A percentile compares a stretch with the other conserved stretches of the same genome.
These are phyloP conservation scores for Yarrowia sp. DNA, from an alignment of 805 yeast species.

Conservation along the genomic window DNA sequence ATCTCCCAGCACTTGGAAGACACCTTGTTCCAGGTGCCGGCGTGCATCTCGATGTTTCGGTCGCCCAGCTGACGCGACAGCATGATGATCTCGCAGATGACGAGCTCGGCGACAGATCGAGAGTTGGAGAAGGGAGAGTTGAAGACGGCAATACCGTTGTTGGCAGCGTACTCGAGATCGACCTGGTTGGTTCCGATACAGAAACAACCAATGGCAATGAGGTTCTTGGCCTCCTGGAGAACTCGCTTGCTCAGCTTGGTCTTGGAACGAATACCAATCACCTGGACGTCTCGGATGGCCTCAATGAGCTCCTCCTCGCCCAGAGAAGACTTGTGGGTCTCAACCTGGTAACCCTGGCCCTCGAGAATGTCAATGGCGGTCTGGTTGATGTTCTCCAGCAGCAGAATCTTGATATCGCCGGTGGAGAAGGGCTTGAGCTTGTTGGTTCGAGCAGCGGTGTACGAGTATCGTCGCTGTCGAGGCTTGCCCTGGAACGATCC, in stretches of 20 bases:
- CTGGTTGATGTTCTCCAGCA: constrained; percentile 88
- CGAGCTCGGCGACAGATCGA: constrained; percentile 96
- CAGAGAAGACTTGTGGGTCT: constrained; percentile 82
- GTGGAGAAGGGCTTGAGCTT: constrained; percentile 87
- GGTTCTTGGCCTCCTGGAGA: constrained; percentile 80
- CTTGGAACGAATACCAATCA: constrained; percentile 96
- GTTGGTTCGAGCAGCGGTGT: constrained; percentile 48
- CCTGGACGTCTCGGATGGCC: constrained; percentile 90
- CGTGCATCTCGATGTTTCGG: constrained; percentile 91
- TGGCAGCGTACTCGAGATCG: constrained; percentile 86
- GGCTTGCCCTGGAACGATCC: constrained; percentile 24
- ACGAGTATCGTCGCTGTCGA: constrained; percentile 32
- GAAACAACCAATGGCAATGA: constrained; percentile 93
- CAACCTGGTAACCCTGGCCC: constrained; percentile 95
- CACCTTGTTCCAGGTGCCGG: constrained; percentile 98
- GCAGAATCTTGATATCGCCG: constrained; percentile 87
- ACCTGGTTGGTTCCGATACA: constrained; percentile 99
- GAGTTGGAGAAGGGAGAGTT: constrained; percentile 98
- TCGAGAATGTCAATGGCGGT: constrained; percentile 86
- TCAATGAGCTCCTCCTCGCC: constrained; percentile 92
- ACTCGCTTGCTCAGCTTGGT: constrained; percentile 81
- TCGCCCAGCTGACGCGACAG: constrained; percentile 97
- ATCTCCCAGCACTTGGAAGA: constrained; percentile 96
- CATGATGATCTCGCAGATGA: constrained; percentile 89
- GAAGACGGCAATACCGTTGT: constrained; percentile 92